These are phyloP conservation scores for Pouteria glomerata DNA, from an alignment of 148 eudicot genomes.

Conservation along the genomic window DNA sequence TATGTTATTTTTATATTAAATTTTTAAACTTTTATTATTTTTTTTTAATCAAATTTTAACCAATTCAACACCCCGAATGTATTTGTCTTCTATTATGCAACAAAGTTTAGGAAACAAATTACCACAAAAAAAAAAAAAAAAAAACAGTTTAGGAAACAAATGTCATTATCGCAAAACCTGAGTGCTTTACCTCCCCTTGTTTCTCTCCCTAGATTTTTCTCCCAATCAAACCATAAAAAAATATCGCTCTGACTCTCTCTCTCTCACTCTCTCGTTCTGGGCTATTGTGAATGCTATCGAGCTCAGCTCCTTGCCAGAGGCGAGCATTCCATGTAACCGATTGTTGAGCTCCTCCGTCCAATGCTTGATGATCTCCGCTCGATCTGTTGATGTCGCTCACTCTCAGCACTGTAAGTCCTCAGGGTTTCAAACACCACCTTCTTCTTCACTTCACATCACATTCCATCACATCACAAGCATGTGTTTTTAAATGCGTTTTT, in stretches of 20 bases:
- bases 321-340: background rate
- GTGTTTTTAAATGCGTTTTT: background rate
- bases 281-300: conserved; percentile 15
- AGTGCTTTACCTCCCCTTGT: conserved; percentile 37
- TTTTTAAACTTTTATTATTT: no score
- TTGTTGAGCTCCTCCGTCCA: conserved; percentile 6
- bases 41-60: no score
- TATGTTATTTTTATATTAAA: no score
- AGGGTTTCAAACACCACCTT: background rate
- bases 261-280: conserved; percentile 15
- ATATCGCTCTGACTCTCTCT: conserved; percentile 2
- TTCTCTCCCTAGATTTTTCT: conserved; percentile 21
- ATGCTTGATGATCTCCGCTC: conserved; percentile 22
- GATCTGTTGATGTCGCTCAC: conserved; percentile 23
- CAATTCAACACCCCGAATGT: no score
- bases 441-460: background rate
- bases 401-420: conserved; percentile 29
- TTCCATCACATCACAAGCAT: background rate
- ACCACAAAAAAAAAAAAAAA: no score
- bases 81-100: no score
- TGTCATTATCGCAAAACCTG: conserved; percentile 16
- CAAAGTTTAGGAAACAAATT: no score
- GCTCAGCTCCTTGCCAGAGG: conserved; percentile 10
- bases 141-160: conserved; percentile 28
- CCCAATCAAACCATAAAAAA: conserved; percentile 24